These are phyloP conservation scores for Zygotorulaspora chibaensis DNA, from an alignment of 805 yeast species.

Conservation along the genomic window DNA sequence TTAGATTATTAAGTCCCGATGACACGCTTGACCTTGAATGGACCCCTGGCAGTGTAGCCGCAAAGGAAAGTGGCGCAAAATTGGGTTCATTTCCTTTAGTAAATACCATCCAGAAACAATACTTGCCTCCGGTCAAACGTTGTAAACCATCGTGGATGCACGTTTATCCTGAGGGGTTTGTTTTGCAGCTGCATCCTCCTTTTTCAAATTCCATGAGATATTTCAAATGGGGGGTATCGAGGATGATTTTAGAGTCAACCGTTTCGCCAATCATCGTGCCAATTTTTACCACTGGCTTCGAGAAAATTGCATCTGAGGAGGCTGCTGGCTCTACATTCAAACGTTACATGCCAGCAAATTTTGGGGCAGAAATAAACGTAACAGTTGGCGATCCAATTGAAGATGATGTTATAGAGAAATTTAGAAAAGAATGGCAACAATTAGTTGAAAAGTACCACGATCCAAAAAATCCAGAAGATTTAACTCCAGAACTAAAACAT, in stretches of 20 bases:
- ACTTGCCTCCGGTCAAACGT: conserved; percentile 55
- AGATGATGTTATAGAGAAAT: conserved; percentile 53
- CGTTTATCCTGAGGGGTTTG: conserved; percentile 92
- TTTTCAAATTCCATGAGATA: conserved; percentile 83
- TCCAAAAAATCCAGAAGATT: conserved; percentile 48
- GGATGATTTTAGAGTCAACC: conserved; percentile 77
- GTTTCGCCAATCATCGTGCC: conserved; percentile 85
- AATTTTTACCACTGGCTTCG: conserved; percentile 80
- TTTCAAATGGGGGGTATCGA: conserved; percentile 92
- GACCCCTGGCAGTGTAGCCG: conserved; percentile 25
- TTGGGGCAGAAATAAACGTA: conserved; percentile 64
- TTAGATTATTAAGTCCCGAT: conserved; percentile 74
- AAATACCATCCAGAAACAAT: conserved; percentile 25
- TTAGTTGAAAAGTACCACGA: conserved; percentile 54
- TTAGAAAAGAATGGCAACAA: conserved; percentile 65
- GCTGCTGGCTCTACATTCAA: conserved; percentile 51
- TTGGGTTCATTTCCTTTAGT: not conserved
- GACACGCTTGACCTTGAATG: conserved; percentile 48
- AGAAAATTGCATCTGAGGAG: conserved; percentile 76
- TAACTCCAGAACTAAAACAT: conserved; percentile 55
- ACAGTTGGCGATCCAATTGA: conserved; percentile 68
- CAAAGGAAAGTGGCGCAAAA: not conserved
- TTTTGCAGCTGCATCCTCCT: conserved; percentile 77
- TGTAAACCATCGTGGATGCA: conserved; percentile 83
- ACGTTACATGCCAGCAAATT: conserved; percentile 55